phyloP scores from a whole-genome alignment of 2,329 filamentous ascomycete genomes.

The Beauveria brongniartii region DNA sequence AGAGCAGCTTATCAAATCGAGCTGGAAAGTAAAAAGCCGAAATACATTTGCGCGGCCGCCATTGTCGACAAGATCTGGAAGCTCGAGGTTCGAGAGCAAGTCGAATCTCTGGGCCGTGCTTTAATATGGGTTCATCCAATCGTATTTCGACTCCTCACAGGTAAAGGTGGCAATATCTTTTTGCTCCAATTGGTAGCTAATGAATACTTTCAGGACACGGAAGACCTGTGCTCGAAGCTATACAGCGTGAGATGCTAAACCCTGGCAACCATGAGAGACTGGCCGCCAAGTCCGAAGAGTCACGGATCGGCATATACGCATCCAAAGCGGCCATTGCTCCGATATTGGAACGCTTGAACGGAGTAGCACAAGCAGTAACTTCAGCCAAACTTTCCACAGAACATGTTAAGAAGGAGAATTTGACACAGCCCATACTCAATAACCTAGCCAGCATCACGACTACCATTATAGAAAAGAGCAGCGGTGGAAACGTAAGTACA shows the following conservation, averaged over 20 bases:
- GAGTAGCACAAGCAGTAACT: slow-evolving; percentile 20
- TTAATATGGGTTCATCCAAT: slow-evolving; percentile 4
- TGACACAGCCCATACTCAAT: slow-evolving; percentile 18
- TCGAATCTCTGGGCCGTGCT: slow-evolving; percentile 2
- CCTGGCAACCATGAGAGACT: slow-evolving; percentile 24
- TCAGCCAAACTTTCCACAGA: slow-evolving; percentile 20
- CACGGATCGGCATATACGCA: slow-evolving; percentile 23
- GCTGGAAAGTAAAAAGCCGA: slow-evolving; percentile 1
- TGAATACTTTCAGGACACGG: slow-evolving; percentile 13
- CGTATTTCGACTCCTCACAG: slow-evolving; percentile 1
- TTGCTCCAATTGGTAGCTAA: not conserved
- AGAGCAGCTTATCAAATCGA: slow-evolving; percentile 1
- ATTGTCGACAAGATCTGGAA: slow-evolving; percentile 10
- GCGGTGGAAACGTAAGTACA: slow-evolving; percentile 16
- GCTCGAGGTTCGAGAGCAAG: slow-evolving; percentile 4
- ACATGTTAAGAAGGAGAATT: slow-evolving; percentile 14
- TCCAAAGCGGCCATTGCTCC: slow-evolving; percentile 22
- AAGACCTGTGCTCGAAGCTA: slow-evolving; percentile 19
- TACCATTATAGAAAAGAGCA: slow-evolving; percentile 20
- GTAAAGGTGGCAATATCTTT: not conserved
- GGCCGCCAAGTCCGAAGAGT: slow-evolving; percentile 14
- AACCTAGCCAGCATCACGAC: slow-evolving; percentile 26
- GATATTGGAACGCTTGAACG: slow-evolving; percentile 29
- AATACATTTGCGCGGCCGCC: not conserved
- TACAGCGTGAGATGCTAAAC: slow-evolving; percentile 25